Conservation (phyloP, 2,329 filamentous ascomycete genomes). For the Arthrobotrys musiformis region DNA sequence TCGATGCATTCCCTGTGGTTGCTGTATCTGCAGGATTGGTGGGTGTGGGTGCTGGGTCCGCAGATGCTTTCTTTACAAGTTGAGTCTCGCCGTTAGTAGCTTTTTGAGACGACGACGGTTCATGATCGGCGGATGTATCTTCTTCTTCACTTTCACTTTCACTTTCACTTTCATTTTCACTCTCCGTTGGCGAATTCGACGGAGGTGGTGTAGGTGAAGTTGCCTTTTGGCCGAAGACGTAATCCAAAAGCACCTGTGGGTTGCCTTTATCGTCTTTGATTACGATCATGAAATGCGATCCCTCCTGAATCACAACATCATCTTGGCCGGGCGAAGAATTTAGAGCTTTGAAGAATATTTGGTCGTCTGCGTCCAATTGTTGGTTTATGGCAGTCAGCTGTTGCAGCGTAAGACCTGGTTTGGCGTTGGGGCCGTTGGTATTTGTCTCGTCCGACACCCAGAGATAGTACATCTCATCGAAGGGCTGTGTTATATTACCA, state of each 20-base stretch:
- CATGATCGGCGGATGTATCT: no score
- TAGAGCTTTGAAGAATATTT: neutral
- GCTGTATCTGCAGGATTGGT: neutral
- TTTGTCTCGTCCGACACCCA: conserved; percentile 58
- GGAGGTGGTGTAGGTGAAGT: neutral
- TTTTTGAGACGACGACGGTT: no score
- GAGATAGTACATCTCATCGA: conserved; percentile 62
- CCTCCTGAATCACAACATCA: neutral
- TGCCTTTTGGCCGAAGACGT: conserved; percentile 31
- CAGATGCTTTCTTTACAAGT: neutral
- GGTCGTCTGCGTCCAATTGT: neutral
- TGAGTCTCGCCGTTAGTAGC: no score
- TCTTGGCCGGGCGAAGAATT: neutral
- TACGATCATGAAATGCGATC: conserved; percentile 55
- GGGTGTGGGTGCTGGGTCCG: neutral
- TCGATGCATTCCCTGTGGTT: neutral
- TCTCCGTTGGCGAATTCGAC: neutral
- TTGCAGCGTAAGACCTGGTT: neutral
- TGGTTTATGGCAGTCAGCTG: neutral
- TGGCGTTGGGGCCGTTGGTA: neutral
- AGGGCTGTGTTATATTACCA: conserved; percentile 61
- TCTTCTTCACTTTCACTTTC: neutral
- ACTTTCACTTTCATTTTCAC: neutral
- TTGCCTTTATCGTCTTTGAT: conserved; percentile 21
- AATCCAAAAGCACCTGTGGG: conserved; percentile 45